A percentile compares a stretch with the other conserved stretches of the same genome.
Evolutionary conservation across 73 alveolate genomes (phyloP).

Genomic region (Durusdinium trenchii): DNA sequence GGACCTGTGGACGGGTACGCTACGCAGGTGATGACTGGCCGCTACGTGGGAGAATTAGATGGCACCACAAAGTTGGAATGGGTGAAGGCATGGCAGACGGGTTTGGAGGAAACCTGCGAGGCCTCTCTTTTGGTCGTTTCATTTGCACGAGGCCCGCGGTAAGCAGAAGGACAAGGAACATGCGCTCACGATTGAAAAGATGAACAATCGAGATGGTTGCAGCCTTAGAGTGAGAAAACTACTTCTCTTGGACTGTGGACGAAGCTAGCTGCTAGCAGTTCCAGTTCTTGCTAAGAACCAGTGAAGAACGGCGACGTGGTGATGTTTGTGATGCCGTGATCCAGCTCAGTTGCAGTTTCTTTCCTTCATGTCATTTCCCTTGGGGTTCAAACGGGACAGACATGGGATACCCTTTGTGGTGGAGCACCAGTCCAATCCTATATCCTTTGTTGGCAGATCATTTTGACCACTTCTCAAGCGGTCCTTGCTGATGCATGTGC

Average conservation of each 20-base stretch:
- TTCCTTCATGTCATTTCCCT: too few species aligned
- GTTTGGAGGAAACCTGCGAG: too few species aligned
- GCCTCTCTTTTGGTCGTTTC: too few species aligned
- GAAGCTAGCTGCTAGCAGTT: not conserved
- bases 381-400: too few species aligned
- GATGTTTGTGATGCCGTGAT: conserved; percentile 84
- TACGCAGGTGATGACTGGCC: conserved; percentile 77
- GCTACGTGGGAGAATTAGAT: conserved; percentile 73
- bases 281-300: conserved; percentile 36
- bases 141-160: conserved; percentile 92
- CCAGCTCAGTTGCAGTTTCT: not conserved
- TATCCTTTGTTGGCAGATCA: not conserved
- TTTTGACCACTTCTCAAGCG: not conserved
- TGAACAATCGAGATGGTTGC: conserved; percentile 58
- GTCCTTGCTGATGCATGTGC: not conserved
- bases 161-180: conserved; percentile 90
- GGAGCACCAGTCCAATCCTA: not conserved
- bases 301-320: conserved; percentile 80
- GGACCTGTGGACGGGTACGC: not conserved
- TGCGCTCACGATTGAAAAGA: conserved; percentile 65
- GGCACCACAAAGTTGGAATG: conserved; percentile 85
- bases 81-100: conserved; percentile 62
- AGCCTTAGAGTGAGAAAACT: not conserved
- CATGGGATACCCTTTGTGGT: too few species aligned
- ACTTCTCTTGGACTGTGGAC: not conserved